These are phyloP conservation scores for Platanthera guangdongensis DNA, from an alignment of 106 monocot genomes.

Conservation along the genomic window DNA sequence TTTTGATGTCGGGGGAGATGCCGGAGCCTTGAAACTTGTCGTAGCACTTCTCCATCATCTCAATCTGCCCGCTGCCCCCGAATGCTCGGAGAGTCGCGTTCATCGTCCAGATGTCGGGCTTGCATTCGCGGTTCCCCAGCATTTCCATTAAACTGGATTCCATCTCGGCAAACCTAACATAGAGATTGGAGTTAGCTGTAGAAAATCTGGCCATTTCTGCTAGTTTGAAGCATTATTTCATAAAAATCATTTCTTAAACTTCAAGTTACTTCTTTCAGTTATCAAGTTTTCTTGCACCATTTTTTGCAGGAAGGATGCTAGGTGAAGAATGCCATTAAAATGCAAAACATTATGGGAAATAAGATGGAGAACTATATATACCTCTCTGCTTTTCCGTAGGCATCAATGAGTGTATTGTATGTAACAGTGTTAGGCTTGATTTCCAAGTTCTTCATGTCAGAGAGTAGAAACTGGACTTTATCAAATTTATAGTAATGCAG, in stretches of 20 bases:
- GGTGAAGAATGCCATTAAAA: too few relatives aligned
- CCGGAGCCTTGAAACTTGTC: constrained; percentile 86
- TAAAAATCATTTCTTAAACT: too few relatives aligned
- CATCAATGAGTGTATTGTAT: constrained; percentile 91
- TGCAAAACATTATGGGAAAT: not conserved
- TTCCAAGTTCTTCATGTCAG: constrained; percentile 57
- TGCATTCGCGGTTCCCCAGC: constrained; percentile 54
- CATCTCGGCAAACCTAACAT: constrained; percentile 75
- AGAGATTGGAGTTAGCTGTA: not conserved
- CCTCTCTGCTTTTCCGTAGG: constrained; percentile 91
- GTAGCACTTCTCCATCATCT: constrained; percentile 91
- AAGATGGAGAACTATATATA: constrained; percentile 16
- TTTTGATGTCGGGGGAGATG: constrained; percentile 78
- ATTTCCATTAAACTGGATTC: constrained; percentile 71
- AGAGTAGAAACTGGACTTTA: constrained; percentile 49
- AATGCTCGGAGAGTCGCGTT: constrained; percentile 90
- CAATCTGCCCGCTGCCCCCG: constrained; percentile 87
- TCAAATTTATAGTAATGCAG: constrained; percentile 63
- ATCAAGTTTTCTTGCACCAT: too few relatives aligned
- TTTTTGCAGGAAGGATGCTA: too few relatives aligned
- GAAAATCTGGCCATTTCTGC: too few relatives aligned
- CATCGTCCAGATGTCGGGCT: constrained; percentile 98
- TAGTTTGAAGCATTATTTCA: too few relatives aligned
- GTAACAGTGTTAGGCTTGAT: constrained; percentile 73
- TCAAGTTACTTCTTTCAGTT: too few relatives aligned